phyloP scores from a whole-genome alignment of 2,329 filamentous ascomycete species.

The Rhynchosporium agropyri region DNA sequence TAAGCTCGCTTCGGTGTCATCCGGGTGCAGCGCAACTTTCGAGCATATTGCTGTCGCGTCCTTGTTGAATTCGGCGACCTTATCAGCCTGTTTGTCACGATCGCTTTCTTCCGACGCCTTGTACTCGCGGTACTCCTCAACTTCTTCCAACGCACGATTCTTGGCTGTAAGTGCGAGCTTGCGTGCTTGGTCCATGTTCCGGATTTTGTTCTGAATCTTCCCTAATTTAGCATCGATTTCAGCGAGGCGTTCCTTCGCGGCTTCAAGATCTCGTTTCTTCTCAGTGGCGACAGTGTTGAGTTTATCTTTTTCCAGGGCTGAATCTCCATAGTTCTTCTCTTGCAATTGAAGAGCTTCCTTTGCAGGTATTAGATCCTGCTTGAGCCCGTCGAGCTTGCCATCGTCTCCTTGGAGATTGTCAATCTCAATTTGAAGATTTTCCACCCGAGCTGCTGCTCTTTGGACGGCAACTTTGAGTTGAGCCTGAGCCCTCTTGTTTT shows the following conservation, averaged over 20 bases:
- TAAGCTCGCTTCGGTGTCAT: constrained; percentile 62
- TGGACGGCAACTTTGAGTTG: constrained; percentile 60
- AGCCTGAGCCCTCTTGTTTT: constrained; percentile 51
- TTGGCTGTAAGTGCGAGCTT: constrained; percentile 60
- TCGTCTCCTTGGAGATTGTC: constrained; percentile 70
- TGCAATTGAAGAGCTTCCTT: constrained; percentile 51
- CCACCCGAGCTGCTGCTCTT: constrained; percentile 60
- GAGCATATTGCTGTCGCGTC: constrained; percentile 57
- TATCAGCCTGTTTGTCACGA: constrained; percentile 49
- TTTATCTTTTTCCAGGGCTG: constrained; percentile 52
- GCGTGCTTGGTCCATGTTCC: constrained; percentile 52
- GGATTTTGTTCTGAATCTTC: constrained; percentile 59
- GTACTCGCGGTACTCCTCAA: constrained; percentile 53
- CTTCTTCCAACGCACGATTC: constrained; percentile 58
- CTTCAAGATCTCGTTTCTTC: constrained; percentile 44
- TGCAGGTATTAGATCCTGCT: constrained; percentile 57
- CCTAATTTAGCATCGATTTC: constrained; percentile 49
- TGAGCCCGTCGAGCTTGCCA: constrained; percentile 62
- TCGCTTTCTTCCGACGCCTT: constrained; percentile 51
- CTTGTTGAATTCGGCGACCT: constrained; percentile 56
- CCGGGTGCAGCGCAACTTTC: constrained; percentile 64
- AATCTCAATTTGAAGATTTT: constrained; percentile 58
- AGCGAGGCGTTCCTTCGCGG: constrained; percentile 46
- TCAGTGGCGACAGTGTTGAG: constrained; percentile 46
- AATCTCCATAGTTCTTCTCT: constrained; percentile 57